These are phyloP conservation scores for Phytophthora cryptogea DNA, from an alignment of 352 stramenopile species.

Conservation along the genomic window DNA sequence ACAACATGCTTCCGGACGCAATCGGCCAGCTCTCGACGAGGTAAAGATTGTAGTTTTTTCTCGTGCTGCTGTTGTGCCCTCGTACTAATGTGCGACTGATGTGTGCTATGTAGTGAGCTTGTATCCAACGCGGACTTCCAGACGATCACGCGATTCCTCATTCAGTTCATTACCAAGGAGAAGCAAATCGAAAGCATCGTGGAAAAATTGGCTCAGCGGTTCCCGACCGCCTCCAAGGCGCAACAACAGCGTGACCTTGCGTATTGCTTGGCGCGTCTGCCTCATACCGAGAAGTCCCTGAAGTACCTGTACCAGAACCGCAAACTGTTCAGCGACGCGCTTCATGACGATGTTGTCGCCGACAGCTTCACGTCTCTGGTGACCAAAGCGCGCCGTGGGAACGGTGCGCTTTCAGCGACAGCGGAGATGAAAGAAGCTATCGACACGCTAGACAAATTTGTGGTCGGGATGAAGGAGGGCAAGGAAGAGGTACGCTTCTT, in stretches of 20 bases:
- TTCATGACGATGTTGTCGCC: conserved; percentile 92
- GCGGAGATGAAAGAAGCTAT: conserved; percentile 78
- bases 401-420: conserved; percentile 40
- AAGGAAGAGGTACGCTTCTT: conserved; percentile 51
- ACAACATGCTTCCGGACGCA: conserved; percentile 99
- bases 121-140: conserved; percentile 92
- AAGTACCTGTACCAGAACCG: conserved; percentile 91
- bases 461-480: conserved; percentile 52
- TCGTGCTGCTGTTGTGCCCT: not conserved
- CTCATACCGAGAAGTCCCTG: conserved; percentile 94
- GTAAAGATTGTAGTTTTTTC: conserved; percentile 27
- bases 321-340: conserved; percentile 91
- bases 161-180: conserved; percentile 98
- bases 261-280: conserved; percentile 94
- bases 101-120: conserved; percentile 46
- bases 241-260: conserved; percentile 89
- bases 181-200: conserved; percentile 87
- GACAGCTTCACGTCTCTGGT: conserved; percentile 91
- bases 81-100: conserved; percentile 4
- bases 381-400: conserved; percentile 51
- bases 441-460: conserved; percentile 70
- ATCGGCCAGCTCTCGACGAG: conserved; percentile 91
- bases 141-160: conserved; percentile 95
- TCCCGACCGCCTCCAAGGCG: conserved; percentile 79
- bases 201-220: conserved; percentile 94